Evolutionary conservation across 2,329 filamentous ascomycete species (phyloP), one percentile per base, ranked within the genome.

Genomic region (Fusarium bulbicola): DNA sequence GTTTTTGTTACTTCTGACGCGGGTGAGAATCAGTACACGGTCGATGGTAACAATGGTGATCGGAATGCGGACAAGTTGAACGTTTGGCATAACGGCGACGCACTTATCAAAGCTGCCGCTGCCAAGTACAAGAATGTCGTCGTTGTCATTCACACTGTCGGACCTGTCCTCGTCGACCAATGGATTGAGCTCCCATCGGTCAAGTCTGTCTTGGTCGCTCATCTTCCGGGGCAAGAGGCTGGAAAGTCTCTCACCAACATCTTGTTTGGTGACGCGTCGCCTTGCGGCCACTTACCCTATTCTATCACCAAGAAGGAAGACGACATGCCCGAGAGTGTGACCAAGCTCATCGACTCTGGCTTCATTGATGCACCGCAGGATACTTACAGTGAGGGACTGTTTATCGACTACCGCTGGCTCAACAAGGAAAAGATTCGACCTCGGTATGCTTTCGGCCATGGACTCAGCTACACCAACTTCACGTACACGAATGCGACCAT

Each of bases 331-430:
- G 88, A 90, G 2, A 83, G 82, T 43, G 80, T 85, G 5, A 81
- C 79, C 10, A 67, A 81, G 7, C 72, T 85, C 13, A 80, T 82
- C n/a, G 84, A 90, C 54, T 89, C 92, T 1, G 79, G 75, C 8
- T 75, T 81, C 13, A 43, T 78, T 1, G 92, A 93, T 21, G 84
- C 93, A 3, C 93, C 94, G 0, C 94, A 97, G 78, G 93, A 97
- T 75, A 91, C 94, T 72, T 97, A 96, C 79, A 87, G 86, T 2
- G 94, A 97, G 79, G 94, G 94, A 0, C 83, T 97, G 0, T 95
- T 95, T 79, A 91, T 97, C 74, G 95, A 98, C 84, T 97, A 98
- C 83, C 91, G 95, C 18, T 89, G 95, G 81, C 95, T 98, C 75
- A 95, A 97, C 84, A 93, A 92, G 79, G 82, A 92, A 61, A 85